phyloP scores from a whole-genome alignment of 2,329 filamentous ascomycete genomes.

The Aspergillus piperis region DNA sequence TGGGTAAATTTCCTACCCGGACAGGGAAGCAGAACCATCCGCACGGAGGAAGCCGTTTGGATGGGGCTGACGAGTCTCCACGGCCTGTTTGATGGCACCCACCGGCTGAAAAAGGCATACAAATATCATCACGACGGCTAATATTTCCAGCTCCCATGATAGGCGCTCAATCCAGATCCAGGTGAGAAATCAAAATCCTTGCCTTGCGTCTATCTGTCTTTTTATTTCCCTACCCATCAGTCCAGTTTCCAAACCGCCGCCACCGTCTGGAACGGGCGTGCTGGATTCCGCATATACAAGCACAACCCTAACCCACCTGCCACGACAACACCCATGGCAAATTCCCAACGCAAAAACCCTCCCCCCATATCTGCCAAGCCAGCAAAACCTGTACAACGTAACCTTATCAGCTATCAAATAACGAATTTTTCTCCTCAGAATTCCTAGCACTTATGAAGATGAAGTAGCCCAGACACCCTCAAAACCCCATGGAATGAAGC shows the following conservation, averaged over 20 bases:
- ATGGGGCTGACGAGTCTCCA: constrained; percentile 71
- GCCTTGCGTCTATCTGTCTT: not conserved
- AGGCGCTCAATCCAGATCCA: constrained; percentile 8
- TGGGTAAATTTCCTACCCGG: constrained; percentile 81
- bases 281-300: not conserved
- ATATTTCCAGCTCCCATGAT: not conserved
- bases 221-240: not conserved
- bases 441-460: no score
- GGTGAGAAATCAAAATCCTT: constrained; percentile 1
- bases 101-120: constrained; percentile 10
- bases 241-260: not conserved
- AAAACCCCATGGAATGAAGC: no score
- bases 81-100: constrained; percentile 48
- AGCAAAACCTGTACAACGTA: no score
- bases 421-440: no score
- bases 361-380: not conserved
- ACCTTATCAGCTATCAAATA: no score
- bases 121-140: not conserved
- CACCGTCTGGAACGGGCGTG: constrained; percentile 1
- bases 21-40: constrained; percentile 78
- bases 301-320: not conserved
- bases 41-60: constrained; percentile 81
- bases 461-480: no score
- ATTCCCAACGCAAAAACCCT: not conserved
- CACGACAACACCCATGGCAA: not conserved